Evolutionary conservation across 2,329 filamentous ascomycete genomes (phyloP), one percentile per base, ranked within the genome.

Genomic region (Ilyonectria destructans): DNA sequence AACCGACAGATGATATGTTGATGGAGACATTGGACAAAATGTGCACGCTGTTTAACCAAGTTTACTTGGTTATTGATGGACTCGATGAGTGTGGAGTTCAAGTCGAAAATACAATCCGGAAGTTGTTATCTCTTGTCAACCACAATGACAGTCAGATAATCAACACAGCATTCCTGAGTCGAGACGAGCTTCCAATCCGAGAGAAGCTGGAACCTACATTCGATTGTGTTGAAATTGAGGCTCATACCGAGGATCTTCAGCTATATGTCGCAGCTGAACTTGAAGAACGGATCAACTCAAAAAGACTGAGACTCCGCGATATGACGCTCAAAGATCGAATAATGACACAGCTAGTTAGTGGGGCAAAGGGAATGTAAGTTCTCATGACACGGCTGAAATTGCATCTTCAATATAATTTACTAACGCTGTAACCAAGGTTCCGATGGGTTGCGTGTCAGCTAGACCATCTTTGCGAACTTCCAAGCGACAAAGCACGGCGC

Each of bases 371-470:
- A 37, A 68, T 68, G 65, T 68, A 5, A 45, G 65, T 60, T 10
- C n/a, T 23, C n/a, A 13, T 7, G 1, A 33, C 19, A 26, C 26
- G 5, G 1, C 26, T 26, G 26, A 26, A 1, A 6, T 26, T 26
- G 4, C 26, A 6, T 26, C 26, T 26, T 26, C 5, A 26, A 26
- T 6, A 1, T 26, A 6, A 6, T 26, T 26, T 26, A 26, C 26
- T 26, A 26, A 26, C 26, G 26, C 26, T 1, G 26, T 40, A 40
- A 40, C 12, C 6, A 40, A 40, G 66, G 66, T 68, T 68, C 17
- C 66, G 62, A 1, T 68, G 62, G 66, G 66, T 55, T 8, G 45
- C 51, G 4, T 68, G 66, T 21, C 66, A 68, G 9, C 46, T 68
- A 0, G 66, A 68, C 9, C 8, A 49, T 4, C 10, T 68, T 12